Base-by-base conservation (phyloP, 305 asterid species). In the Striga hermonthica region DNA sequence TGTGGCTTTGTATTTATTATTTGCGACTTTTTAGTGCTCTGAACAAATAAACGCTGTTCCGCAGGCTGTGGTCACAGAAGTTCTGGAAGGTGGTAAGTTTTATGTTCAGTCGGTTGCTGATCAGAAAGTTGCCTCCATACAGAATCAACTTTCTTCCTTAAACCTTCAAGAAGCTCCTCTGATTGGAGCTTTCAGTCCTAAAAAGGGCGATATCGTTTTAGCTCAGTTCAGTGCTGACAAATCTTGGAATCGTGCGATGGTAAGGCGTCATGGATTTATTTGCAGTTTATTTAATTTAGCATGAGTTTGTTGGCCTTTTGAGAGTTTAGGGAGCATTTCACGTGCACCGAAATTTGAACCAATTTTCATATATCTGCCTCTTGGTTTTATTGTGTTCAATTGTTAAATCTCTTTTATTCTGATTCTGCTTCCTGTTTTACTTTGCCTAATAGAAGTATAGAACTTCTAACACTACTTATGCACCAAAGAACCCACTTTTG, bases 171-270 rank as follows among this genome's bases (percentile, higher is more conserved):
- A 94, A 55, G 84, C 88, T 70, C 99, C 99, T 61, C 62, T 85
- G 7, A 77, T 91, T 66, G 98, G 98, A 64, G 69, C 95, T 36
- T 94, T 85, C 74, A 91, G 82, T 76, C 99, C 99, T 14, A 91
- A 80, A 73, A 91, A 76, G 79, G 98, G 99, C 38, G 99, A 94
- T 62, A 67, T 83, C 36, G 94, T 91, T 70, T 89, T 91, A 67
- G 93, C 98, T 50, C 96, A 89, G 78, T 94, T 81, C 71, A 88
- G 86, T 75, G 93, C 86, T 0, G 99, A 91, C 77, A 83, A 91
- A 72, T 88, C 98, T 43, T 94, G 99, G 99, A 94, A 94, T 79
- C 95, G 99, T 44, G 99, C 98, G 54, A 82, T 90, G 98, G 99
- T 94, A 77, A 85, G 95, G 39, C 41, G 35, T 43, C 50, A 11